Base-by-base conservation (phyloP, 306 rosid genomes). In the Oxytropis ochrocephala region DNA sequence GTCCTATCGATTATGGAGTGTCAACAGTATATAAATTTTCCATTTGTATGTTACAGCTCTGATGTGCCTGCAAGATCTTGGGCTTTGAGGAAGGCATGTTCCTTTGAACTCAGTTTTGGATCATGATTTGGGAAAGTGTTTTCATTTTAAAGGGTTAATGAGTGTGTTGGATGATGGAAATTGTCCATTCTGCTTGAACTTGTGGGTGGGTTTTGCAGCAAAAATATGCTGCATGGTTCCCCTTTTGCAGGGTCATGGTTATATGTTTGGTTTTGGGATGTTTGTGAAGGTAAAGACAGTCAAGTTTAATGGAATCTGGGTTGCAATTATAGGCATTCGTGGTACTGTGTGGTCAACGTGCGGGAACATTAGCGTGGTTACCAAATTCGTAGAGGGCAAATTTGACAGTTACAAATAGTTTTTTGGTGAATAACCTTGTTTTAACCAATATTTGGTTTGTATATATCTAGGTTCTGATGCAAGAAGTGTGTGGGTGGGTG, bases 1-100 rank as follows among this genome's bases (percentile, higher is more conserved):
- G 85, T 81, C 78, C 83, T 79, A 56, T 74, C 74, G 12, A 41
- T 82, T 90, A 57, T 81, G 54, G 82, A 76, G 85, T 86, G 73
- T 75, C 81, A 64, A 78, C 81, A 69, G 82, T 78, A 82, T 86
- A 90, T 92, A 89, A 90, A 88, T 72, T 85, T 78, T 86, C 62
- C 84, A 83, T 76, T 93, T 90, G 81, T 91, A 88, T 93, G 86
- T 93, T 93, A 88, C 98, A 93, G 98, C 98, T 89, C 71, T 78
- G 88, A 51, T 78, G 74, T 72, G 73, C 77, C 53, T 78, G 57
- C 81, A 78, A 72, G 81, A 71, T 55, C 64, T 80, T 87, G 85
- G 92, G 86, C 88, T 94, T 87, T 89, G 93, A 80, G 86, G 96
- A 88, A 84, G 91, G 91, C 93, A 82, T 72, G 82, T 80, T 79